Evolutionary conservation across 2,329 filamentous ascomycete genomes (phyloP).

Genomic region (Aphanocladium album): DNA sequence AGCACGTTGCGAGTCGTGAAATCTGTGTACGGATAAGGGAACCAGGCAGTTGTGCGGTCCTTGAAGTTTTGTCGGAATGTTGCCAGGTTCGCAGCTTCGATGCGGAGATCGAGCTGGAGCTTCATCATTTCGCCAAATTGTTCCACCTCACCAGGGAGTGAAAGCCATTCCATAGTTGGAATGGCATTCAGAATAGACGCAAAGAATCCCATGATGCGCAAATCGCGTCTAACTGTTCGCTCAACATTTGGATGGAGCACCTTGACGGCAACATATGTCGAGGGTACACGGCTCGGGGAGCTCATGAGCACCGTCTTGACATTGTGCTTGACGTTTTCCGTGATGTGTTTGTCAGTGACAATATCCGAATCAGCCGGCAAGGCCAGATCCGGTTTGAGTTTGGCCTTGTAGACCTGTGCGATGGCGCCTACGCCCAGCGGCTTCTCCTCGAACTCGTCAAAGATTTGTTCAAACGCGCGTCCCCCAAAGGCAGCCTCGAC

Average conservation of each 20-base stretch:
- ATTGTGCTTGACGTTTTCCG: slow-evolving; percentile 69
- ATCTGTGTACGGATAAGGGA: slow-evolving; percentile 87
- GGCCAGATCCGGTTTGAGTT: slow-evolving; percentile 74
- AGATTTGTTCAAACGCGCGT: slow-evolving; percentile 80
- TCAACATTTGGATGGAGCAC: slow-evolving; percentile 92
- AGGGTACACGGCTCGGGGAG: slow-evolving; percentile 78
- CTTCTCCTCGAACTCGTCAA: slow-evolving; percentile 87
- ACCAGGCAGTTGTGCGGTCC: slow-evolving; percentile 87
- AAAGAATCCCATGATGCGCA: slow-evolving; percentile 92
- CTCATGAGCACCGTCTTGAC: slow-evolving; percentile 85
- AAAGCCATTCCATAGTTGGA: slow-evolving; percentile 95
- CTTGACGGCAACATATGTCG: slow-evolving; percentile 90
- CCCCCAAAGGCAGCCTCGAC: slow-evolving; percentile 79
- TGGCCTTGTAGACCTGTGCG: slow-evolving; percentile 95
- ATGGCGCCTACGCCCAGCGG: slow-evolving; percentile 94
- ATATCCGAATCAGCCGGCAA: slow-evolving; percentile 55
- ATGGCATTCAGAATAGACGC: slow-evolving; percentile 77
- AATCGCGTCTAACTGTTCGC: slow-evolving; percentile 79
- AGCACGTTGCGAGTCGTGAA: slow-evolving; percentile 90
- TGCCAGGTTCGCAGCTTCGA: slow-evolving; percentile 85
- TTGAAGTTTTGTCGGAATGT: slow-evolving; percentile 89
- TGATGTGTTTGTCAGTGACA: slow-evolving; percentile 42
- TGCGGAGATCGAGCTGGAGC: slow-evolving; percentile 90
- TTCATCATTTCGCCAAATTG: slow-evolving; percentile 99
- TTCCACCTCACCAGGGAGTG: slow-evolving; percentile 84